Conservation (phyloP, 2,329 filamentous ascomycete species). For the Neonectria neomacrospora region DNA sequence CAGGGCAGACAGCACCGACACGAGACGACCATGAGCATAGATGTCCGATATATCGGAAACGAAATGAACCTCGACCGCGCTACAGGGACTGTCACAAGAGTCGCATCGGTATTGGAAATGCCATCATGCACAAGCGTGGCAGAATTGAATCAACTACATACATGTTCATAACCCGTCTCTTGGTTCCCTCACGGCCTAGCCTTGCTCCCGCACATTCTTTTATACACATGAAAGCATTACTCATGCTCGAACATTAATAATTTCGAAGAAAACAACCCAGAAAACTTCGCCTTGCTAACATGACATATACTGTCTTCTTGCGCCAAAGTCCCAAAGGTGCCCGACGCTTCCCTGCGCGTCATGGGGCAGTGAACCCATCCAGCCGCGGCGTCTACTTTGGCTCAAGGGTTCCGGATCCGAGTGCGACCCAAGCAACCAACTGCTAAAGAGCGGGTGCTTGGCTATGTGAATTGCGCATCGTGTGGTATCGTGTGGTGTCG, state of each 20-base stretch:
- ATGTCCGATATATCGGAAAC: background rate
- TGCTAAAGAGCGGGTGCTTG: background rate
- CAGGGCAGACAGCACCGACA: background rate
- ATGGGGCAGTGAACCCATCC: slow-evolving; percentile 9
- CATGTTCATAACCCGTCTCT: slow-evolving; percentile 21
- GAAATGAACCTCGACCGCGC: background rate
- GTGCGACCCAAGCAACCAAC: slow-evolving; percentile 2
- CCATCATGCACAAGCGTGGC: slow-evolving; percentile 11
- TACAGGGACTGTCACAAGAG: background rate
- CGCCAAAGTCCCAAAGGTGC: slow-evolving; percentile 18
- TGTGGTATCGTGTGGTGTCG: slow-evolving; percentile 6
- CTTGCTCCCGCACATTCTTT: slow-evolving; percentile 9
- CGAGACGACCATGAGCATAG: background rate
- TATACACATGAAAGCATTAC: slow-evolving; percentile 38
- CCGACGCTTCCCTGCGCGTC: slow-evolving; percentile 15
- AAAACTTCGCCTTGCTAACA: slow-evolving; percentile 23
- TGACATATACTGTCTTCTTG: slow-evolving; percentile 22
- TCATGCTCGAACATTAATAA: slow-evolving; percentile 29
- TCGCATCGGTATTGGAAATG: slow-evolving; percentile 9
- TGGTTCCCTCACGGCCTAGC: slow-evolving; percentile 12
- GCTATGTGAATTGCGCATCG: background rate
- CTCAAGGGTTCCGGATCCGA: slow-evolving; percentile 6
- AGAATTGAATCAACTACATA: slow-evolving; percentile 28
- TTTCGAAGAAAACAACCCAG: slow-evolving; percentile 21
- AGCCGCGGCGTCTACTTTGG: slow-evolving; percentile 10